Conservation (phyloP, 192 early-diverging fungal genomes). For the Podila epicladia region DNA sequence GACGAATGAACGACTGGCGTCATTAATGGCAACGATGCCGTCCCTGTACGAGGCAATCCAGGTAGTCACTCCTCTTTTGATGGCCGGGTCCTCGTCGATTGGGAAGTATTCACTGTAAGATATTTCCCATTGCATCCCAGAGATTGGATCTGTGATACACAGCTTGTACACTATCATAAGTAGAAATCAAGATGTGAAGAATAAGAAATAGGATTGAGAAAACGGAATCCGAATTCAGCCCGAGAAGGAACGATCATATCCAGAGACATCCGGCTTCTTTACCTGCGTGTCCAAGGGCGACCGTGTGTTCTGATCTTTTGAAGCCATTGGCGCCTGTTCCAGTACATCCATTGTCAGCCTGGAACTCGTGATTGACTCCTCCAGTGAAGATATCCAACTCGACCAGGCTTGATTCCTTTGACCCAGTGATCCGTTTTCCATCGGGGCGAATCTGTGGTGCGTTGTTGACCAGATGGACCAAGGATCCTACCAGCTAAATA, state of each 20-base stretch:
- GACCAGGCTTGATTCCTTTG: conserved; percentile 22
- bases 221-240: not conserved
- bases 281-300: conserved; percentile 43
- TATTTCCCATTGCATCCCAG: conserved; percentile 40
- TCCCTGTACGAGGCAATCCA: conserved; percentile 34
- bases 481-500: conserved; percentile 27
- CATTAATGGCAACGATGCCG: conserved; percentile 8
- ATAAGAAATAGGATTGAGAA: not conserved
- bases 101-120: conserved; percentile 45
- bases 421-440: conserved; percentile 33
- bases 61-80: not conserved
- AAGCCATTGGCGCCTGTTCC: conserved; percentile 17
- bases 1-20: not conserved
- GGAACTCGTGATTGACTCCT: conserved; percentile 5
- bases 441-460: conserved; percentile 41
- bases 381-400: conserved; percentile 32
- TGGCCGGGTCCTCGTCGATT: not conserved
- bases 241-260: not conserved
- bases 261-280: not conserved
- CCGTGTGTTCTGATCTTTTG: conserved; percentile 19
- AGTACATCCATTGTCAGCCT: conserved; percentile 15
- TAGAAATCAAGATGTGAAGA: not conserved
- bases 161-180: conserved; percentile 26
- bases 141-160: conserved; percentile 22
- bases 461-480: conserved; percentile 29